Evolutionary conservation across 495 filamentous ascomycete species (phyloP).

Genomic region (Neurospora sp.): DNA sequence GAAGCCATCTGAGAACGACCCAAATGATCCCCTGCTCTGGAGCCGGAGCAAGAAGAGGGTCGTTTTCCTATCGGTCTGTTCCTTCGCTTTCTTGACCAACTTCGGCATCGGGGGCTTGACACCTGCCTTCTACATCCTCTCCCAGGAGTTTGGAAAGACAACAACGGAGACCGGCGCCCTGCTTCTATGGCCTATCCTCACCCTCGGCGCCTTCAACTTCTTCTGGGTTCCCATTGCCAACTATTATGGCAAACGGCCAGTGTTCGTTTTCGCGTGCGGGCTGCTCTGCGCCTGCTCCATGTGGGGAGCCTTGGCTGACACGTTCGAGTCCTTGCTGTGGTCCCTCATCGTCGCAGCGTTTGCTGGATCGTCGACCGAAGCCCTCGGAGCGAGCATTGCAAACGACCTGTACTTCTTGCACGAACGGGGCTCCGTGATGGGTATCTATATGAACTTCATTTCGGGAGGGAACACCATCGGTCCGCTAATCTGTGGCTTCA

Average conservation of each 20-base stretch:
- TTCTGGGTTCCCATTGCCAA: slow-evolving; percentile 47
- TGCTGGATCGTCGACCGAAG: slow-evolving; percentile 25
- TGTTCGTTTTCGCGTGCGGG: slow-evolving; percentile 34
- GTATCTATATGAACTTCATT: slow-evolving; percentile 31
- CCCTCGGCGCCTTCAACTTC: slow-evolving; percentile 35
- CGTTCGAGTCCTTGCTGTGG: slow-evolving; percentile 24
- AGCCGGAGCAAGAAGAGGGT: slow-evolving; percentile 22
- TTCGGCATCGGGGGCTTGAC: slow-evolving; percentile 25
- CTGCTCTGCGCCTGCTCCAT: slow-evolving; percentile 25
- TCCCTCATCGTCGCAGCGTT: slow-evolving; percentile 29
- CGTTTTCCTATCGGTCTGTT: slow-evolving; percentile 22
- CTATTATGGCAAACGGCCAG: slow-evolving; percentile 45
- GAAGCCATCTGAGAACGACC: slow-evolving; percentile 20
- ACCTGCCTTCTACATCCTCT: slow-evolving; percentile 21
- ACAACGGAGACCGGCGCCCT: slow-evolving; percentile 16
- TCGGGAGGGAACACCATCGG: slow-evolving; percentile 29
- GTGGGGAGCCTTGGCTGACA: slow-evolving; percentile 20
- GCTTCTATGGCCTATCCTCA: slow-evolving; percentile 24
- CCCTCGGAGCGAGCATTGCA: slow-evolving; percentile 28
- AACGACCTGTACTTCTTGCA: slow-evolving; percentile 35
- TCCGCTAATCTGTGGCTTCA: slow-evolving; percentile 30
- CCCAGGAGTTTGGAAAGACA: slow-evolving; percentile 19
- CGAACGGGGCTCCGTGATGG: slow-evolving; percentile 31
- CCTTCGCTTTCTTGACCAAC: slow-evolving; percentile 33
- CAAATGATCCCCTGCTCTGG: slow-evolving; percentile 29